Base-by-base conservation (phyloP, 768 basidiomycete species). In the Heimioporus sp. region DNA sequence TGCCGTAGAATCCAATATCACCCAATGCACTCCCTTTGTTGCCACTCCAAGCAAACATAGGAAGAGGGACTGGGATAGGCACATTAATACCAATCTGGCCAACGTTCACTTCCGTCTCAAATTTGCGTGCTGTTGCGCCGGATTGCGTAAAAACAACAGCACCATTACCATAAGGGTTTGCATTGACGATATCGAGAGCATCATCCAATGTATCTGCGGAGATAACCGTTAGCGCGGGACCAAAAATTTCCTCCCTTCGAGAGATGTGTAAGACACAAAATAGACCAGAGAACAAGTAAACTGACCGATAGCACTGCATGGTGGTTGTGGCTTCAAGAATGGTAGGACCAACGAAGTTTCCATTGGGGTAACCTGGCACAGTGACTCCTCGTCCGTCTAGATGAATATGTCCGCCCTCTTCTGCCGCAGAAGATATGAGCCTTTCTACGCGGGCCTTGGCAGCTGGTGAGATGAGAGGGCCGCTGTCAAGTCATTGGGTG, bases 11-110 rank as follows among this genome's bases (percentile, higher is more conserved):
- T 5, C 86, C 85, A 41, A 92, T 81, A 64, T 95, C 91, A 20
- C 93, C 93, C 49, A 94, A 72, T 61, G 83, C 83, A 61, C 88
- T 91, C 37, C 75, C 85, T 77, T 94, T 96, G 74, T 94, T 96
- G 24, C 97, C 96, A 61, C 90, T 92, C 92, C 92, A 96, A 28
- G 92, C 82, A 74, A 97, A 98, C 90, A 97, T 95, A 15, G 89
- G 88, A 30, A 88, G 72, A 41, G 96, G 96, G 6, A 99, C 96
- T 13, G 93, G 90, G 46, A 92, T 92, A 4, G 91, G 90, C 10
- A 94, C 86, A 65, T 95, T 98, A 68, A 98, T 83, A 40, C 96
- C 96, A 63, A 99, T 82, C 70, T 91, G 93, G 20, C 94, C 94
- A 47, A 92, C 85, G 57, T 98, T 90, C 48, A 96, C 85, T 42